Conservation (phyloP, 2,329 filamentous ascomycete species). For the Ascochyta lentis region DNA sequence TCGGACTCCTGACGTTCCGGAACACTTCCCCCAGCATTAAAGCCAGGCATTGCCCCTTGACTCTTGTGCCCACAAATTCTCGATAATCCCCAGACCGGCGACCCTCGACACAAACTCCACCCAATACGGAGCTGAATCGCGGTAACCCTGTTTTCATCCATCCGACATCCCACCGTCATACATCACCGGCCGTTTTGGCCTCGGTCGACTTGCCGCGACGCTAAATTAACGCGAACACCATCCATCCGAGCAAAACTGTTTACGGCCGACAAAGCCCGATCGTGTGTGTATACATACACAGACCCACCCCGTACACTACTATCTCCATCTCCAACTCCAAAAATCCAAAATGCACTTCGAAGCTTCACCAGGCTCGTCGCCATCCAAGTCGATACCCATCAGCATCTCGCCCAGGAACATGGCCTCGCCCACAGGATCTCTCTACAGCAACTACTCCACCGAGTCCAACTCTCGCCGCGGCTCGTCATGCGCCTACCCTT, state of each 20-base stretch:
- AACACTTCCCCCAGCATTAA: conserved; percentile 16
- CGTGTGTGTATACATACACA: conserved; percentile 34
- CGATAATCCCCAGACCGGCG: conserved; percentile 10
- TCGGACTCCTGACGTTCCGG: conserved; percentile 40
- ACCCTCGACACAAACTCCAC: conserved; percentile 20
- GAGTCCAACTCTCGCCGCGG: conserved; percentile 38
- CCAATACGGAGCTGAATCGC: conserved; percentile 24
- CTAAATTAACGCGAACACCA: conserved; percentile 27
- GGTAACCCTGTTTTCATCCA: conserved; percentile 23
- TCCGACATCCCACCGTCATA: conserved; percentile 34
- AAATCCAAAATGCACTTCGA: conserved; percentile 46
- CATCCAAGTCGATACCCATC: conserved; percentile 49
- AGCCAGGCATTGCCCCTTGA: conserved; percentile 14
- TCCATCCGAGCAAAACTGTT: conserved; percentile 18
- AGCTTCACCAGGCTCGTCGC: conserved; percentile 45
- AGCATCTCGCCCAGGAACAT: conserved; percentile 45
- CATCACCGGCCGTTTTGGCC: conserved; percentile 34
- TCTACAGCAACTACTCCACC: conserved; percentile 46
- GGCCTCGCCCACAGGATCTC: conserved; percentile 44
- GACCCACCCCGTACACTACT: conserved; percentile 33
- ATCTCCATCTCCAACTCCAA: not conserved
- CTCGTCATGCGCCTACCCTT: conserved; percentile 50
- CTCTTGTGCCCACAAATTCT: conserved; percentile 19
- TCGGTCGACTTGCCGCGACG: conserved; percentile 39
- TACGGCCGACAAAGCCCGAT: conserved; percentile 34